Evolutionary conservation across 1,284 basidiomycete species (phyloP).

Genomic region (Microbotryum violaceum): DNA sequence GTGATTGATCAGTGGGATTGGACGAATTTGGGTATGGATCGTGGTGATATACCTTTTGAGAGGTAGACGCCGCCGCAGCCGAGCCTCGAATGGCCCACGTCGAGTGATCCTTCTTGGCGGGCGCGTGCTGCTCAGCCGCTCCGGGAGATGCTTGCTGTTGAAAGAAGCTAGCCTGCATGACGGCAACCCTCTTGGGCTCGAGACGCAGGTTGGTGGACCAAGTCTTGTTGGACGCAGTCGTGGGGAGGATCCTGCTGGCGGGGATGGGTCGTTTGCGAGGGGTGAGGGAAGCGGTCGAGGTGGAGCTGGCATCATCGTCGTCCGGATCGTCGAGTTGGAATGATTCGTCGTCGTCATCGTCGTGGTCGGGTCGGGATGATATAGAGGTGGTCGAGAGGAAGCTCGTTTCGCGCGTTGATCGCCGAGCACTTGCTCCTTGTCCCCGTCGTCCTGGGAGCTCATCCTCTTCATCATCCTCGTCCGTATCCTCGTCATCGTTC

Average conservation of each 20-base stretch:
- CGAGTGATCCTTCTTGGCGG: too few species aligned
- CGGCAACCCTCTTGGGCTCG: constrained; percentile 73
- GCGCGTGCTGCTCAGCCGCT: too few species aligned
- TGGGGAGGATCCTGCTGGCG: background rate
- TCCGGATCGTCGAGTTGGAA: constrained; percentile 20
- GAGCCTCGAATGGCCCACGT: too few species aligned
- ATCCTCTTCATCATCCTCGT: background rate
- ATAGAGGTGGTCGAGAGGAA: background rate
- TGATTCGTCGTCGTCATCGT: constrained; percentile 21
- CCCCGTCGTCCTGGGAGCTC: background rate
- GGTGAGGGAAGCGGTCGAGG: background rate
- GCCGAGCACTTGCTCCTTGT: background rate
- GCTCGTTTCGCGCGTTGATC: constrained; percentile 1
- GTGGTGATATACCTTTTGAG: too few species aligned
- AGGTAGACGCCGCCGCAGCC: too few species aligned
- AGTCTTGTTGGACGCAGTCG: constrained; percentile 37
- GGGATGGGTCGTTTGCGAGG: background rate
- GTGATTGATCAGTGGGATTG: too few species aligned
- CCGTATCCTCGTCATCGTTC: background rate
- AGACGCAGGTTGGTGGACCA: constrained; percentile 64
- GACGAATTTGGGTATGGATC: too few species aligned
- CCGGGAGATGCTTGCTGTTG: constrained; percentile 17
- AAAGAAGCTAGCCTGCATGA: constrained; percentile 85
- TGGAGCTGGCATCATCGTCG: constrained; percentile 11
- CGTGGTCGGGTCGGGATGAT: constrained; percentile 12